Conservation (phyloP, 169 alveolate genomes). For the Blepharisma undulans region DNA sequence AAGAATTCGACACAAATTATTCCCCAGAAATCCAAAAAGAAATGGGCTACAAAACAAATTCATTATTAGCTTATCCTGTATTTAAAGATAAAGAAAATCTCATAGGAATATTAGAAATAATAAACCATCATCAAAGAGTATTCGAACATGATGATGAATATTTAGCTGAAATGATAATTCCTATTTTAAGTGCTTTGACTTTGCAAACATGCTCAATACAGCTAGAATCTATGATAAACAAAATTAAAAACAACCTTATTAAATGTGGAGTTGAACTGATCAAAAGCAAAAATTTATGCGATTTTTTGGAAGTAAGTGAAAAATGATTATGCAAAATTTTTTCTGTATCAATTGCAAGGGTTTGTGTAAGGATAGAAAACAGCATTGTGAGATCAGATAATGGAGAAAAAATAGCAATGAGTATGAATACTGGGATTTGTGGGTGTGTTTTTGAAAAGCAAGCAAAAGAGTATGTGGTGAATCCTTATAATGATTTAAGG, state of each 20-base stretch:
- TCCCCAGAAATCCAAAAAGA: neutral
- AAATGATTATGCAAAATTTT: neutral
- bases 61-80: neutral
- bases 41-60: neutral
- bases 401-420: neutral
- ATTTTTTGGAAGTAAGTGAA: neutral
- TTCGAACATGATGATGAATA: neutral
- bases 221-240: neutral
- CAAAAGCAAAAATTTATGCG: neutral
- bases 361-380: neutral
- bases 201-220: neutral
- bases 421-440: neutral
- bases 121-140: neutral
- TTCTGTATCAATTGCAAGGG: neutral
- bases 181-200: neutral
- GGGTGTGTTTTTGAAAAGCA: neutral
- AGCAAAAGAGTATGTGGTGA: neutral
- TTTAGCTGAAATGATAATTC: neutral
- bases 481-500: neutral
- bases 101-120: neutral
- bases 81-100: neutral
- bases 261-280: neutral
- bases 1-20: neutral
- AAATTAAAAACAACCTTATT: neutral
- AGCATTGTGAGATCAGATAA: neutral